Base-by-base conservation (phyloP, 169 alveolate species). In the Besnoitia besnoiti region DNA sequence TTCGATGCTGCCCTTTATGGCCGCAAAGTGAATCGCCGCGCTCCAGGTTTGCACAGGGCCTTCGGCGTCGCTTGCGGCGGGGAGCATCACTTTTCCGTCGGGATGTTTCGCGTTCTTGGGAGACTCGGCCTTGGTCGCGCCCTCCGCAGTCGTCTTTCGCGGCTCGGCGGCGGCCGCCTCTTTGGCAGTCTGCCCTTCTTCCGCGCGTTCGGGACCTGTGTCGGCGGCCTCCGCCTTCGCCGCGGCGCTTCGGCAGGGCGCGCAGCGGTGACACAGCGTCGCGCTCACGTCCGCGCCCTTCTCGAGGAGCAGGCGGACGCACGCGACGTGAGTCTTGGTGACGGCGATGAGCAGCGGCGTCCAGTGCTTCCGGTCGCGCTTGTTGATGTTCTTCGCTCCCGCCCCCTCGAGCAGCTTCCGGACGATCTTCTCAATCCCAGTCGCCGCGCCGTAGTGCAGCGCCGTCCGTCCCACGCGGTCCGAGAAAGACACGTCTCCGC, bases 341-440 rank as follows among this genome's bases (percentile, higher is more conserved):
- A 95, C 96, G 4, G 96, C 96, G 40, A 95, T 95, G 16, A 94
- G 94, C n/a, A 95, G 85, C 51, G 97, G 96, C 35, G 97, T 95
- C 97, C 97, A 95, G 37, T 49, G 33, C 90, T 95, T 95, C 42
- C 79, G 47, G 46, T 93, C 95, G 0, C 90, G 85, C 79, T 76
- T 92, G 85, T 95, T 95, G 21, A 95, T 76, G 50, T 85, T 51
- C 49, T 27, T 61, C 61, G 50, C 89, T 35, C 62, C 87, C 39
- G 61, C 92, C 21, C 73, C 92, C 79, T 93, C 79, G 50, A 95
- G 94, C 49, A 95, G 93, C 67, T 94, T 27, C 77, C 90, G 61
- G 82, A 95, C 93, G 33, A 94, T 93, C 67, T 90, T 90, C 16
- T 91, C 93, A 90, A 90, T 73, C 44, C 96, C 96, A 8, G 95